Evolutionary conservation across 2,329 filamentous ascomycete species (phyloP).

Genomic region (Diplodia intermedia): DNA sequence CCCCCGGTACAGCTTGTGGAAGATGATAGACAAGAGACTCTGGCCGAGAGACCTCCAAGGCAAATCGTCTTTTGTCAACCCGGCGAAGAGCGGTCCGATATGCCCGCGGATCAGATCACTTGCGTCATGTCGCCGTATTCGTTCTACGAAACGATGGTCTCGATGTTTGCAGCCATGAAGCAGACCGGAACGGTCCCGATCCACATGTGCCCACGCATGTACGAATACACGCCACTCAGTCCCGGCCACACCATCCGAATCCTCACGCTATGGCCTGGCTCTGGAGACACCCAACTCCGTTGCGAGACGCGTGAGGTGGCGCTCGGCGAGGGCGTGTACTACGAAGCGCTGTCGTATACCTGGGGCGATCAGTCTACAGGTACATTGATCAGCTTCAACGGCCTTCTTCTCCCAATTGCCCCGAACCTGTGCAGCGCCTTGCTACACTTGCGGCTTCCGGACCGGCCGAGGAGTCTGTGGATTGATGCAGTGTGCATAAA

Average conservation of each 20-base stretch:
- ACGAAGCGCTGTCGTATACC: constrained; percentile 34
- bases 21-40: neutral
- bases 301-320: neutral
- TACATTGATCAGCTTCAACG: constrained; percentile 5
- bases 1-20: neutral
- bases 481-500: constrained; percentile 34
- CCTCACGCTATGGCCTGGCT: neutral
- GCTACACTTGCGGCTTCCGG: constrained; percentile 7
- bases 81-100: neutral
- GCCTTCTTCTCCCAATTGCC: constrained; percentile 10
- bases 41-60: neutral
- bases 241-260: neutral
- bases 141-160: neutral
- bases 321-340: neutral
- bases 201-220: neutral
- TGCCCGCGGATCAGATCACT: neutral
- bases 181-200: neutral
- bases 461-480: constrained; percentile 29
- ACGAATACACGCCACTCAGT: neutral
- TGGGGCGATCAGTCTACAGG: constrained; percentile 26
- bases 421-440: constrained; percentile 14
- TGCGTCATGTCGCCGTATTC: neutral
- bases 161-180: neutral
- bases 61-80: neutral
- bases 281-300: neutral